A percentile compares a stretch with the other conserved stretches of the same genome.
These are phyloP conservation scores for Prunus fruticosa DNA, from an alignment of 306 rosid genomes.

Conservation along the genomic window DNA sequence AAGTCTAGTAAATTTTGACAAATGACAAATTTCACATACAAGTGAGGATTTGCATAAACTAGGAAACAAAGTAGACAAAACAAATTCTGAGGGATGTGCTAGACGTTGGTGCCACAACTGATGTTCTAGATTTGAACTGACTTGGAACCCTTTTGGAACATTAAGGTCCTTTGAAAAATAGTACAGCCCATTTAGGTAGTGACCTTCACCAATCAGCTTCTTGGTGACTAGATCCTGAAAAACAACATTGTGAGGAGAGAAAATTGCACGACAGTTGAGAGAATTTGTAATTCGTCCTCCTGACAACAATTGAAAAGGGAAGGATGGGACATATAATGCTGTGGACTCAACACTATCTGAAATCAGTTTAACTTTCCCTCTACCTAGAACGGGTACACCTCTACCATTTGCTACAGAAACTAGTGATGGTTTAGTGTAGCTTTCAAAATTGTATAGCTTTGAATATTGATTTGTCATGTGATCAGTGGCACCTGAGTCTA, in stretches of 20 bases:
- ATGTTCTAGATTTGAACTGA: not conserved
- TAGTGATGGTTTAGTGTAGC: not conserved
- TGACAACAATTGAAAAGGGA: not conserved
- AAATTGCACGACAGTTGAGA: not conserved
- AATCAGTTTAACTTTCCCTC: not conserved
- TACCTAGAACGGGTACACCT: not conserved
- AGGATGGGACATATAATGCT: not conserved
- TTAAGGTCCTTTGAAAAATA: not conserved
- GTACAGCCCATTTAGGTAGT: not conserved
- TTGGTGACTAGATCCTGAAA: too few species aligned
- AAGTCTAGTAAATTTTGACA: not conserved
- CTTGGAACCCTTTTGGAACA: not conserved
- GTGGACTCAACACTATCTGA: not conserved
- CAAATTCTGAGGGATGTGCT: not conserved
- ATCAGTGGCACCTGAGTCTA: not conserved
- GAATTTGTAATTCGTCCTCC: not conserved
- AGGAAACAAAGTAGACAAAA: not conserved
- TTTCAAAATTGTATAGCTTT: not conserved
- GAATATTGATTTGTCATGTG: not conserved
- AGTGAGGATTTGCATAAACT: too few species aligned
- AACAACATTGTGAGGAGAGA: not conserved
- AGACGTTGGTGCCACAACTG: not conserved
- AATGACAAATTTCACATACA: not conserved
- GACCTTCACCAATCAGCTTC: not conserved
- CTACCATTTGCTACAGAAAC: not conserved